Conservation (phyloP, 2,329 filamentous ascomycete genomes). For the Botrytis sinoallii region DNA sequence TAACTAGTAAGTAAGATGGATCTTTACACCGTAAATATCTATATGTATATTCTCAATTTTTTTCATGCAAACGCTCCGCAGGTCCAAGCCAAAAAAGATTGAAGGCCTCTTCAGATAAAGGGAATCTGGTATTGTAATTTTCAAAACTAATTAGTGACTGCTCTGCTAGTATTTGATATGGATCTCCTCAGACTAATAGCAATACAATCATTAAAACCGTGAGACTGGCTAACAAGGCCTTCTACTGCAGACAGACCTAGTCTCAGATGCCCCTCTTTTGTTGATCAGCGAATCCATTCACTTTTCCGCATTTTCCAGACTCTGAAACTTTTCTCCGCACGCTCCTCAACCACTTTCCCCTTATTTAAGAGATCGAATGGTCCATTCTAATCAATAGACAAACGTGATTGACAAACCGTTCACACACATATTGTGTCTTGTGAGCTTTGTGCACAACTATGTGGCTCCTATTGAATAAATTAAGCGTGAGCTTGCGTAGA, state of each 20-base stretch:
- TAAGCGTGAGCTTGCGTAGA: not conserved
- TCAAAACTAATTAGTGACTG: too few species aligned
- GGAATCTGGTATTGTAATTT: too few species aligned
- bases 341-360: rapidly evolving
- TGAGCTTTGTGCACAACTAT: not conserved
- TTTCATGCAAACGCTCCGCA: rapidly evolving
- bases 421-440: not conserved
- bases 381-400: rapidly evolving
- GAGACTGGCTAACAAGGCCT: too few species aligned
- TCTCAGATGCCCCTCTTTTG: too few species aligned
- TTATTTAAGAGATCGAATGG: rapidly evolving
- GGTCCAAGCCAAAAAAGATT: rapidly evolving
- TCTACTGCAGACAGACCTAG: too few species aligned
- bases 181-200: too few species aligned
- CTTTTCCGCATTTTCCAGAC: rapidly evolving
- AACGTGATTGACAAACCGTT: not conserved
- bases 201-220: too few species aligned
- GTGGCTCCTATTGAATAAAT: not conserved
- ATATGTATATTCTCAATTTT: too few species aligned
- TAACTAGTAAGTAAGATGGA: not conserved
- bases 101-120: too few species aligned
- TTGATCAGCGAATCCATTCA: not conserved
- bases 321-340: rapidly evolving
- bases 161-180: too few species aligned
- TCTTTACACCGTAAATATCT: too few species aligned